phyloP scores from a whole-genome alignment of 495 filamentous ascomycete genomes.

The Oleoguttula mirabilis region DNA sequence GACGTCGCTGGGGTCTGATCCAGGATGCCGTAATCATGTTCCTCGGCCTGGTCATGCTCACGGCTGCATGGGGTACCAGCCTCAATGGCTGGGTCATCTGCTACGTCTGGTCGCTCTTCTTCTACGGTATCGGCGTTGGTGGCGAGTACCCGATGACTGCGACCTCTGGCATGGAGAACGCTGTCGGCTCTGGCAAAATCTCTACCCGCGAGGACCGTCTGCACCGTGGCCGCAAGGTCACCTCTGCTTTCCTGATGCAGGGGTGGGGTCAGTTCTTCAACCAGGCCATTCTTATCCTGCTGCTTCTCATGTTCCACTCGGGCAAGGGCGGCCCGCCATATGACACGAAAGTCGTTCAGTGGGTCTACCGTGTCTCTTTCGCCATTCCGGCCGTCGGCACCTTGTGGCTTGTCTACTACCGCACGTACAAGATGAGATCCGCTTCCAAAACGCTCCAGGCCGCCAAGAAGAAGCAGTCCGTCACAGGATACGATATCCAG shows the following conservation, averaged over 20 bases:
- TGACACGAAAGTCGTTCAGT: constrained; percentile 56
- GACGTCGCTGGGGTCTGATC: constrained; percentile 82
- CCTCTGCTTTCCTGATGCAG: constrained; percentile 90
- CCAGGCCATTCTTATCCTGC: constrained; percentile 70
- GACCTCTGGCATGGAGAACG: constrained; percentile 89
- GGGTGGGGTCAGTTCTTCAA: constrained; percentile 92
- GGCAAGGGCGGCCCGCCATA: constrained; percentile 62
- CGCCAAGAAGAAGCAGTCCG: constrained; percentile 70
- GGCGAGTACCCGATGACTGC: constrained; percentile 94
- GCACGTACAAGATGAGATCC: constrained; percentile 74
- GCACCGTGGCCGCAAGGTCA: constrained; percentile 86
- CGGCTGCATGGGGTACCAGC: constrained; percentile 69
- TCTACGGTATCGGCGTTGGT: constrained; percentile 84
- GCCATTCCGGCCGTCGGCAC: constrained; percentile 76
- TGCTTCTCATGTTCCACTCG: constrained; percentile 70
- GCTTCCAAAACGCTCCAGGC: constrained; percentile 59
- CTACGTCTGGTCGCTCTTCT: constrained; percentile 80
- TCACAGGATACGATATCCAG: constrained; percentile 77
- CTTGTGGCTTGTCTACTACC: constrained; percentile 85
- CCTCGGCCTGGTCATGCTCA: constrained; percentile 73
- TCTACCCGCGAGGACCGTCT: constrained; percentile 83
- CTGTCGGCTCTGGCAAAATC: constrained; percentile 67
- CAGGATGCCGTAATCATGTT: constrained; percentile 93
- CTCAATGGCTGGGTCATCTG: constrained; percentile 84
- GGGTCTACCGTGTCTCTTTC: constrained; percentile 76